Conservation (phyloP, 306 rosid genomes). For the Cicer yamashitae region DNA sequence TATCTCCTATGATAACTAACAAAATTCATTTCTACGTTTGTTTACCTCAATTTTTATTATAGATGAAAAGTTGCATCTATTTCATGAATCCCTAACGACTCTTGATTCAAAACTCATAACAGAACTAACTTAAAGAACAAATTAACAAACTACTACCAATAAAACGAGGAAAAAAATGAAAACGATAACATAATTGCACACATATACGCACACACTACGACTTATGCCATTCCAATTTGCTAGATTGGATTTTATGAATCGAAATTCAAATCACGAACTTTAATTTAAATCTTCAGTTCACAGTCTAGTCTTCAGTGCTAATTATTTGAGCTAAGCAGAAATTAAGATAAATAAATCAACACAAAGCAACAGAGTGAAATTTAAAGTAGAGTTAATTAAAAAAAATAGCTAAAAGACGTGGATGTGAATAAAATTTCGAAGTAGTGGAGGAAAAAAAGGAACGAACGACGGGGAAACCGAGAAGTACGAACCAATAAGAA, state of each 20-base stretch:
- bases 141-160: slow-evolving; percentile 20
- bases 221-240: slow-evolving; percentile 2
- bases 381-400: not conserved
- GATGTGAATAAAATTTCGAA: slow-evolving; percentile 1
- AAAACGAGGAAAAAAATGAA: not conserved
- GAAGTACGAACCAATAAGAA: slow-evolving; percentile 19
- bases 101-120: not conserved
- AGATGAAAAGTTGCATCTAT: not conserved
- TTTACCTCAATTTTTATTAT: slow-evolving; percentile 4
- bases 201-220: not conserved
- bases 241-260: not conserved
- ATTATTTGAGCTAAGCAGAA: not conserved
- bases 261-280: not conserved
- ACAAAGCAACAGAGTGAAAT: not conserved
- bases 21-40: not conserved
- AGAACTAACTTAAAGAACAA: slow-evolving; percentile 16
- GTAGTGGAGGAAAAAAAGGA: not conserved
- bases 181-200: not conserved
- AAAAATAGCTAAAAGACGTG: not conserved
- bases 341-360: slow-evolving; percentile 13
- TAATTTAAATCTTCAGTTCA: not conserved
- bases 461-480: not conserved
- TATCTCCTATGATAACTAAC: not conserved
- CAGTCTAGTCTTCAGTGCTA: not conserved
- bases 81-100: not conserved